These are phyloP conservation scores for Trypanosomatidae sp. DNA, from an alignment of 208 protist species.

Conservation along the genomic window DNA sequence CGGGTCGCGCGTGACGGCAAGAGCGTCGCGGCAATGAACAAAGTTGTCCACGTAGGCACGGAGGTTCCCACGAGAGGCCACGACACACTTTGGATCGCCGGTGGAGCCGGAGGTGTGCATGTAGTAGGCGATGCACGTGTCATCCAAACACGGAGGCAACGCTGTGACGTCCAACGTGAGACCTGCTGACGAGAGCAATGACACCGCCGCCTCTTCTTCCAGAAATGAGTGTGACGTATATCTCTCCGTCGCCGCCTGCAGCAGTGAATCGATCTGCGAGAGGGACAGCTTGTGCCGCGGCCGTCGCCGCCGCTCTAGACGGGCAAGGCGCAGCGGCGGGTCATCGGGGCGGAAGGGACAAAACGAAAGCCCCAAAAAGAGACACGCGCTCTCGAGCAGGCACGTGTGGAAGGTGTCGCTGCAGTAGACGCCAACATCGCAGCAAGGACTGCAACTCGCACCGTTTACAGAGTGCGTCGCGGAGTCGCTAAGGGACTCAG, in stretches of 20 bases:
- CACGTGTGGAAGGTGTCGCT: slow-evolving; percentile 47
- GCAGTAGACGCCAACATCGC: slow-evolving; percentile 39
- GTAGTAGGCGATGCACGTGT: slow-evolving; percentile 44
- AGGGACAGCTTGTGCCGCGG: slow-evolving; percentile 23
- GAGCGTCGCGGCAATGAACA: slow-evolving; percentile 15
- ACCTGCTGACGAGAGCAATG: no score
- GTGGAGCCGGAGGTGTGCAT: slow-evolving; percentile 70
- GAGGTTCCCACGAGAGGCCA: slow-evolving; percentile 42
- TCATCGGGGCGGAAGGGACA: slow-evolving; percentile 48
- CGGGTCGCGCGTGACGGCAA: slow-evolving; percentile 5
- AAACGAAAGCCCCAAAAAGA: slow-evolving; percentile 39
- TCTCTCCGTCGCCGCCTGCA: no score
- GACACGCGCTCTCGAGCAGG: slow-evolving; percentile 44
- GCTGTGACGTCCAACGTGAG: no score
- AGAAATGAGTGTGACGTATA: no score
- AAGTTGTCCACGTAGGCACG: slow-evolving; percentile 42
- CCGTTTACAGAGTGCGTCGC: neutral
- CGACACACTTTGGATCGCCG: slow-evolving; percentile 53
- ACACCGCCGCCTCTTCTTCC: no score
- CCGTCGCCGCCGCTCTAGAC: slow-evolving; percentile 18
- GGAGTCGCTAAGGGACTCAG: no score
- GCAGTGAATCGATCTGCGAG: slow-evolving; percentile 10
- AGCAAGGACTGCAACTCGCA: neutral
- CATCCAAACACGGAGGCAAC: neutral
- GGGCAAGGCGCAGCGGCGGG: slow-evolving; percentile 27